Conservation (phyloP, 192 early-diverging fungal genomes). For the Podila epicladia region DNA sequence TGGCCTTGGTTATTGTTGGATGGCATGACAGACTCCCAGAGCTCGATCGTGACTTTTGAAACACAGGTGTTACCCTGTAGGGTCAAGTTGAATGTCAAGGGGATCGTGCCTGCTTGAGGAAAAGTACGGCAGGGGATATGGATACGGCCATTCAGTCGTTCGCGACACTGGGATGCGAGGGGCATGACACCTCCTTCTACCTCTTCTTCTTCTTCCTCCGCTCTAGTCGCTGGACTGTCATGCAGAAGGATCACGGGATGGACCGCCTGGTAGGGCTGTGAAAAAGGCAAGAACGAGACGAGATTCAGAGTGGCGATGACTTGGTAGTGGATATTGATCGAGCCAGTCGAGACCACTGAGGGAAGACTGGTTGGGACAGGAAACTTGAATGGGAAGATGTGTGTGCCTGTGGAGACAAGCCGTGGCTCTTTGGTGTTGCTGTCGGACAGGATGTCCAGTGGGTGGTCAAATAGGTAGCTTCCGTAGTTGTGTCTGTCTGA, state of each 20-base stretch:
- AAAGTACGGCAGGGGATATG: neutral
- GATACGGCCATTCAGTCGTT: slow-evolving; percentile 1
- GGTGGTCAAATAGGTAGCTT: neutral
- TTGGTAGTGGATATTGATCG: slow-evolving; percentile 29
- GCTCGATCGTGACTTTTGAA: slow-evolving; percentile 12
- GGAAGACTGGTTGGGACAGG: neutral
- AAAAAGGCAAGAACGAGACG: slow-evolving; percentile 16
- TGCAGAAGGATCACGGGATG: slow-evolving; percentile 8
- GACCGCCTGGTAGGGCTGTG: slow-evolving; percentile 9
- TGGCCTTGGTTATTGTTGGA: neutral
- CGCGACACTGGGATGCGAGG: slow-evolving; percentile 4
- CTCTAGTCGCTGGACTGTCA: neutral
- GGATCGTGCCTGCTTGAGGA: slow-evolving; percentile 9
- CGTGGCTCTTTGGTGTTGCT: slow-evolving; percentile 8
- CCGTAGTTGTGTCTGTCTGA: slow-evolving; percentile 9
- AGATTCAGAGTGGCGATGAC: slow-evolving; percentile 7
- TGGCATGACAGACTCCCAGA: slow-evolving; percentile 12
- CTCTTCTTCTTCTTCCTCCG: neutral
- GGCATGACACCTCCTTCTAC: neutral
- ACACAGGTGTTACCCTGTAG: slow-evolving; percentile 14
- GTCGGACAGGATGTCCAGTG: neutral
- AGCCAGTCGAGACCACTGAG: neutral
- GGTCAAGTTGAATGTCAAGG: slow-evolving; percentile 7
- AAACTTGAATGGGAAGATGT: slow-evolving; percentile 15
- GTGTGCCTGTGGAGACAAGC: neutral